phyloP scores from a whole-genome alignment of 441 rosid species.

The Iberis amara region DNA sequence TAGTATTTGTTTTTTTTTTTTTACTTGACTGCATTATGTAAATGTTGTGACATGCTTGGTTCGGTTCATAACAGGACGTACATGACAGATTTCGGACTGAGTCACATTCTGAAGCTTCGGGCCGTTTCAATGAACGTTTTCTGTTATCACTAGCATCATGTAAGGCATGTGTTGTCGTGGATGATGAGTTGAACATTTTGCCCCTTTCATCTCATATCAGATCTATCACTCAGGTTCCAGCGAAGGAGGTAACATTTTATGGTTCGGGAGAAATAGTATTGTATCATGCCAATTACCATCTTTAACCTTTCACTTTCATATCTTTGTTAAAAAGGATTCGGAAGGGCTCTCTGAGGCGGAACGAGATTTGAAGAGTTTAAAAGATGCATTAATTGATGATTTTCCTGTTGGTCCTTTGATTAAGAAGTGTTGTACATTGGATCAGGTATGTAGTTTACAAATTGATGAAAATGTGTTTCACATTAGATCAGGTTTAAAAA shows the following conservation, averaged over 20 bases:
- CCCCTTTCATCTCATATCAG: slow-evolving; percentile 90
- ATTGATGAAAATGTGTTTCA: slow-evolving; percentile 53
- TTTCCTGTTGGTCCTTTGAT: slow-evolving; percentile 92
- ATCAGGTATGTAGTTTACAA: slow-evolving; percentile 60
- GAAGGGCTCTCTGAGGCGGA: slow-evolving; percentile 89
- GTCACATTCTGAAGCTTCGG: slow-evolving; percentile 78
- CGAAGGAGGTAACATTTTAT: slow-evolving; percentile 55
- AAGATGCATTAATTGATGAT: slow-evolving; percentile 75
- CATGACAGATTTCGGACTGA: slow-evolving; percentile 96
- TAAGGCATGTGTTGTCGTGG: slow-evolving; percentile 87
- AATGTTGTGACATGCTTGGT: slow-evolving; percentile 14
- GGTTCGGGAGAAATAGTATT: slow-evolving; percentile 8
- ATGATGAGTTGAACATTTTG: slow-evolving; percentile 87
- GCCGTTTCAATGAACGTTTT: slow-evolving; percentile 92
- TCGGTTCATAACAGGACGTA: slow-evolving; percentile 73
- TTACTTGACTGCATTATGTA: not conserved
- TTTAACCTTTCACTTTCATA: slow-evolving; percentile 11
- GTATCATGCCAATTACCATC: slow-evolving; percentile 7
- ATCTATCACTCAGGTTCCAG: slow-evolving; percentile 56
- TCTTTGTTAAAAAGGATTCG: slow-evolving; percentile 47
- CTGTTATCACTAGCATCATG: slow-evolving; percentile 83
- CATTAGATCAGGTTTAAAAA: slow-evolving; percentile 44
- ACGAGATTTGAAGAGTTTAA: slow-evolving; percentile 64
- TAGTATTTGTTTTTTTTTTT: slow-evolving; percentile 13
- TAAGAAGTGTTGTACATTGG: slow-evolving; percentile 83